These are phyloP conservation scores for Cadophora malorum DNA, from an alignment of 2,329 filamentous ascomycete genomes.

Conservation along the genomic window DNA sequence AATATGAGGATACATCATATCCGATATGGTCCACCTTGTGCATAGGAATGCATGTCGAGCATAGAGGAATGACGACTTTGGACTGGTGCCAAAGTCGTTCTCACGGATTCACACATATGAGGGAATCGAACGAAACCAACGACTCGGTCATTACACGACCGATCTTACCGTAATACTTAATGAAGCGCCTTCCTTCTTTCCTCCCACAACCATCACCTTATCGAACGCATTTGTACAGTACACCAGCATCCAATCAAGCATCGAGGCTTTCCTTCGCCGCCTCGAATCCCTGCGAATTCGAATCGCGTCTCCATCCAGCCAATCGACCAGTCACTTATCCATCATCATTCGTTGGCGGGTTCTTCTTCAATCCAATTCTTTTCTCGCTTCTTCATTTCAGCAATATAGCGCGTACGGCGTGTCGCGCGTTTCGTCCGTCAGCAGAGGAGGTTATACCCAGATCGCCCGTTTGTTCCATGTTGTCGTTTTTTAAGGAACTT, in stretches of 20 bases:
- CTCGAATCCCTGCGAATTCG: background rate
- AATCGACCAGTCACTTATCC: background rate
- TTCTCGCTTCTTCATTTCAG: slow-evolving; percentile 12
- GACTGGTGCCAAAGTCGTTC: slow-evolving; percentile 37
- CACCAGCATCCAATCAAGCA: background rate
- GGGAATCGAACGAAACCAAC: slow-evolving; percentile 15
- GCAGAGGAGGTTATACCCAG: slow-evolving; percentile 35
- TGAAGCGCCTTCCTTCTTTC: slow-evolving; percentile 19
- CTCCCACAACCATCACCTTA: background rate
- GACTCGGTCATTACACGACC: slow-evolving; percentile 24
- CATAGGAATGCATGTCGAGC: background rate
- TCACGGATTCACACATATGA: background rate
- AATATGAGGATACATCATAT: background rate
- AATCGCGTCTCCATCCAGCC: background rate
- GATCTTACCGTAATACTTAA: slow-evolving; percentile 34
- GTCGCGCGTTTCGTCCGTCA: background rate
- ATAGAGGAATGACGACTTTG: slow-evolving; percentile 32
- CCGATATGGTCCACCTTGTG: background rate
- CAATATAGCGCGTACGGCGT: background rate
- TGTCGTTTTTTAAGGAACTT: background rate
- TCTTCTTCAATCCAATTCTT: background rate
- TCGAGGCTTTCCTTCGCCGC: background rate
- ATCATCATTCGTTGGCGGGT: background rate
- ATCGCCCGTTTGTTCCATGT: slow-evolving; percentile 13
- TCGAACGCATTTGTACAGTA: slow-evolving; percentile 19